These are phyloP conservation scores for Maudiozyma bulderi DNA, from an alignment of 805 yeast species.

Conservation along the genomic window DNA sequence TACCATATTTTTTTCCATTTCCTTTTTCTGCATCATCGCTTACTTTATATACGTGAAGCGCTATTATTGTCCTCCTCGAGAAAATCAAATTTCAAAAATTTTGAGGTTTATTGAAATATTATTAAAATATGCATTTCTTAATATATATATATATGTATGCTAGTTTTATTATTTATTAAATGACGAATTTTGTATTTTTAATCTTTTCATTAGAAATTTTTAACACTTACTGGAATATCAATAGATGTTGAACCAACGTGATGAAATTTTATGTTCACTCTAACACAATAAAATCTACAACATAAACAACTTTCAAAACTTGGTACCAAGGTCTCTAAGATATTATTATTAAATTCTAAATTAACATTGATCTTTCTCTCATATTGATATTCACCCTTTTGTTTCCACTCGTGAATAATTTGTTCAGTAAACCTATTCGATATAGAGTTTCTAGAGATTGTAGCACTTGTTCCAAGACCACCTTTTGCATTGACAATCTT, in stretches of 20 bases:
- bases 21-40: no score
- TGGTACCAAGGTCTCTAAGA: constrained; percentile 43
- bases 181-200: background rate
- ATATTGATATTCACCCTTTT: constrained; percentile 26
- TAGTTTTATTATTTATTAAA: background rate
- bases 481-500: constrained; percentile 8
- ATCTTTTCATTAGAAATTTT: constrained; percentile 2
- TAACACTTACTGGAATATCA: constrained; percentile 12
- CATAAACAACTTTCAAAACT: constrained; percentile 54
- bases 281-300: constrained; percentile 46
- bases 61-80: no score
- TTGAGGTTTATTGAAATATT: no score
- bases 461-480: constrained; percentile 1
- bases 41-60: no score
- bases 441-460: constrained; percentile 7
- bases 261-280: constrained; percentile 34
- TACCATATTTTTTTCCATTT: background rate
- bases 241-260: constrained; percentile 8
- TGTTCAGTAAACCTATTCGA: constrained; percentile 17
- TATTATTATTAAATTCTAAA: constrained; percentile 20
- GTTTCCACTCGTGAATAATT: constrained; percentile 21
- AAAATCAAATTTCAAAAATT: no score
- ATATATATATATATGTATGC: no score
- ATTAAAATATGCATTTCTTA: no score
- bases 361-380: constrained; percentile 23